A percentile compares a stretch with the other conserved stretches of the same genome.
Evolutionary conservation across 2,329 filamentous ascomycete species (phyloP).

Genomic region (Didymella exigua): DNA sequence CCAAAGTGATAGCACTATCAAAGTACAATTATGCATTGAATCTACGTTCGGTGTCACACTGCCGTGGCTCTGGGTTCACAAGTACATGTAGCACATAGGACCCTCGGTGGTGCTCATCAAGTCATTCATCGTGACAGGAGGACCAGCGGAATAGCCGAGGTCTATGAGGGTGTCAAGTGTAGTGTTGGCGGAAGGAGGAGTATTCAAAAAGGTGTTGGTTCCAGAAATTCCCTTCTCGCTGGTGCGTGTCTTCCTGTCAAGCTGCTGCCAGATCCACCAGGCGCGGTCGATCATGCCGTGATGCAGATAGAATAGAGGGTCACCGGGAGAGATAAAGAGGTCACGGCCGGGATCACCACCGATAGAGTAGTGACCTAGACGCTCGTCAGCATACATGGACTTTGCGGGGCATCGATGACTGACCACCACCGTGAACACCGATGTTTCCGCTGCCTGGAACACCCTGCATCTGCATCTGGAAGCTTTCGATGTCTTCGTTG

Average conservation of each 20-base stretch:
- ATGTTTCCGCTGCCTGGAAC: constrained; percentile 30
- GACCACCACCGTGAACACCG: constrained; percentile 39
- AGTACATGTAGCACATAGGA: constrained; percentile 45
- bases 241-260: constrained; percentile 47
- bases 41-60: too few relatives aligned
- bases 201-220: constrained; percentile 54
- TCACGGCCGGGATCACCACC: constrained; percentile 50
- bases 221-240: constrained; percentile 47
- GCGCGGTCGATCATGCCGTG: constrained; percentile 53
- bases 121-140: constrained; percentile 29
- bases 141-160: constrained; percentile 45
- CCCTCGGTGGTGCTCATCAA: constrained; percentile 43
- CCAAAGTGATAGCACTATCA: not conserved
- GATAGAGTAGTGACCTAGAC: constrained; percentile 54
- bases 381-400: constrained; percentile 44
- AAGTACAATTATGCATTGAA: not conserved
- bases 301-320: constrained; percentile 55
- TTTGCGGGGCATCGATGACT: constrained; percentile 12
- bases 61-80: constrained; percentile 13
- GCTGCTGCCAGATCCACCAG: constrained; percentile 51
- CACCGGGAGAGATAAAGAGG: constrained; percentile 35
- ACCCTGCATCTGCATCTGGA: constrained; percentile 43
- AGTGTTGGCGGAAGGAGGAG: constrained; percentile 52
- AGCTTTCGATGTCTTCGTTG: constrained; percentile 32
- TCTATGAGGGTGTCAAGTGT: constrained; percentile 53